Evolutionary conservation across 441 rosid genomes (phyloP).

Genomic region (Macaranga tanarius): DNA sequence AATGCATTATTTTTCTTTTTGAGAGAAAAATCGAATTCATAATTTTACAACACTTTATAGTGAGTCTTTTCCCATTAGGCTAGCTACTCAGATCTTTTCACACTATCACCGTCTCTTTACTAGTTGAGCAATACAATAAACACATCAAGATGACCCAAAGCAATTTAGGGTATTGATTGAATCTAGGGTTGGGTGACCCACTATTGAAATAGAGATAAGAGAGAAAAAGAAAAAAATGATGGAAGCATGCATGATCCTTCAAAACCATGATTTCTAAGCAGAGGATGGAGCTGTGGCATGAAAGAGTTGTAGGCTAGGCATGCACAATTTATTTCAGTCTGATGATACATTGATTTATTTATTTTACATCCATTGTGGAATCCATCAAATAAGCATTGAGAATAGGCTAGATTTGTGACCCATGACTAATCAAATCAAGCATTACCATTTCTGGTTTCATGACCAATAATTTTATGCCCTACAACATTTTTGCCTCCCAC

Average conservation of each 20-base stretch:
- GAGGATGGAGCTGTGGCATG: neutral
- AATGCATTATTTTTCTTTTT: no score
- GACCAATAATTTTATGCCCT: slow-evolving; percentile 4
- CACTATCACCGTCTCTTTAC: no score
- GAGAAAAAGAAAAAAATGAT: slow-evolving; percentile 26
- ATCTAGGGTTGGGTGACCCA: slow-evolving; percentile 29
- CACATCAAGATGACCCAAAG: slow-evolving; percentile 23
- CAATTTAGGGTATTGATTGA: slow-evolving; percentile 27
- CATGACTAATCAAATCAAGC: no score
- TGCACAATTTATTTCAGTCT: slow-evolving; percentile 4
- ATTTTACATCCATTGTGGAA: neutral
- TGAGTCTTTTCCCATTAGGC: no score
- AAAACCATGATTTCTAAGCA: slow-evolving; percentile 20
- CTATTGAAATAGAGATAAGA: slow-evolving; percentile 16
- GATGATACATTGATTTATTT: neutral
- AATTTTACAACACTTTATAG: no score
- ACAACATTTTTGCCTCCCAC: neutral
- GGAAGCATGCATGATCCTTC: slow-evolving; percentile 20
- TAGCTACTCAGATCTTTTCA: no score
- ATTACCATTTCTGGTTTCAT: no score
- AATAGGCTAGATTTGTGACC: neutral
- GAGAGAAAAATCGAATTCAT: no score
- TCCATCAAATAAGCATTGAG: slow-evolving; percentile 17
- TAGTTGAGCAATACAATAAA: slow-evolving; percentile 10
- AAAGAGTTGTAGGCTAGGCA: slow-evolving; percentile 4